These are phyloP conservation scores for Euptelea pleiosperma DNA, from an alignment of 164 flowering plant species.

Conservation along the genomic window DNA sequence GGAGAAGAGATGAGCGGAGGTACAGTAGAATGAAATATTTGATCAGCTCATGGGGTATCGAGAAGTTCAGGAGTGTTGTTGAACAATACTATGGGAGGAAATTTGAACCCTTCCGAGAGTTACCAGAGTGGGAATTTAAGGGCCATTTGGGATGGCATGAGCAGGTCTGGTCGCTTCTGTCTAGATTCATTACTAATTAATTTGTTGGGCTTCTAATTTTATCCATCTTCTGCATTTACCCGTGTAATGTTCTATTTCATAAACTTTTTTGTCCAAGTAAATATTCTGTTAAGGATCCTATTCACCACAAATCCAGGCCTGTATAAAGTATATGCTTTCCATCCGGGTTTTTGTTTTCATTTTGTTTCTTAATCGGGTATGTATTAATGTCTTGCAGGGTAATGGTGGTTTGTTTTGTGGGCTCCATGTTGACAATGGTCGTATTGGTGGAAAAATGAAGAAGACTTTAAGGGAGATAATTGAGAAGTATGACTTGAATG, in stretches of 20 bases:
- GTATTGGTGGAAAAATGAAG: slow-evolving; percentile 81
- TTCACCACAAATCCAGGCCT: background rate
- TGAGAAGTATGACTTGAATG: slow-evolving; percentile 78
- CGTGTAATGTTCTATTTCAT: background rate
- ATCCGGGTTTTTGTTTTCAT: background rate
- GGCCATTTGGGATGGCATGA: slow-evolving; percentile 97
- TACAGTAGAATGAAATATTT: slow-evolving; percentile 98
- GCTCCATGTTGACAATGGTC: slow-evolving; percentile 96
- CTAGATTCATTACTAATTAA: background rate
- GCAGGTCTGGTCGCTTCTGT: slow-evolving; percentile 45
- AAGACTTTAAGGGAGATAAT: slow-evolving; percentile 79
- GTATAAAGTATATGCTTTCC: background rate
- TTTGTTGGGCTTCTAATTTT: background rate
- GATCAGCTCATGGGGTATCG: slow-evolving; percentile 92
- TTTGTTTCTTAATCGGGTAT: background rate
- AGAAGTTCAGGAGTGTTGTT: slow-evolving; percentile 85
- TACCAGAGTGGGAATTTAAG: slow-evolving; percentile 96
- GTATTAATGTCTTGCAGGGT: slow-evolving; percentile 54
- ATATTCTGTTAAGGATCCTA: background rate
- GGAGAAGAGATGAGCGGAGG: slow-evolving; percentile 94
- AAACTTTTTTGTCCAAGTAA: background rate
- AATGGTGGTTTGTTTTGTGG: slow-evolving; percentile 85
- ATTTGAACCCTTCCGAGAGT: slow-evolving; percentile 72
- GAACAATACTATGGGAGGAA: slow-evolving; percentile 95
- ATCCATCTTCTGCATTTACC: background rate